Evolutionary conservation across 306 rosid species (phyloP), one percentile per base, ranked within the genome.

Genomic region (Trichosanthes cucumerina): DNA sequence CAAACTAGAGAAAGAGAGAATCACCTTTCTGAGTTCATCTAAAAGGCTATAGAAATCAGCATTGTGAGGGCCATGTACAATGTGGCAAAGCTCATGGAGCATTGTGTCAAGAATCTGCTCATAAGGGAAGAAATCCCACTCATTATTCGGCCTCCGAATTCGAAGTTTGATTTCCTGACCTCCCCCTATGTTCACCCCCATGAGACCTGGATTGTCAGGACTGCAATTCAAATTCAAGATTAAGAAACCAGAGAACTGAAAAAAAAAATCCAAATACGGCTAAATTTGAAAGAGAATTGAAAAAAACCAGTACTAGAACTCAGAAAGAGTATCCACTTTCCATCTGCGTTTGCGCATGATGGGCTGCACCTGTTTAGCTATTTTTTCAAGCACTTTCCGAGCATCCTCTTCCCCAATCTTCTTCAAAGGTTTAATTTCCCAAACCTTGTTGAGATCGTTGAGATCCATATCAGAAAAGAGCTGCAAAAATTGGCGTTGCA

Each of bases 51-150:
- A 86, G 82, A 88, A 88, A 75, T 83, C 86, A 56, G 88, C 82
- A 68, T 88, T 83, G 41, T 88, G 92, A 26, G 90, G 90, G 19
- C 92, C 90, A 80, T 81, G 53, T 11, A 84, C 85, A 52, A 83
- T 88, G 81, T 88, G 92, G 86, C 87, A 88, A 73, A 88, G 90
- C 83, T 88, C 92, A 19, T 88, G 92, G 43, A 88, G 80, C 92
- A 86, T 88, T 38, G 92, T 88, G 78, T 88, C 88, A 58, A 83
- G 88, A 77, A 86, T 85, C 83, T 88, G 90, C 79, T 88, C 92
- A 76, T 78, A 85, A 7, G 88, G 88, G 79, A 80, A 86, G 85
- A 88, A 88, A 85, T 86, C 81, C 92, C 92, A 85, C 14, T 86
- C 86, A 3, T 78, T 60, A 71, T 82, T 82, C 54, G 87, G 90